phyloP scores from a whole-genome alignment of 1,284 basidiomycete genomes.

The Marasmius tenuissimus region DNA sequence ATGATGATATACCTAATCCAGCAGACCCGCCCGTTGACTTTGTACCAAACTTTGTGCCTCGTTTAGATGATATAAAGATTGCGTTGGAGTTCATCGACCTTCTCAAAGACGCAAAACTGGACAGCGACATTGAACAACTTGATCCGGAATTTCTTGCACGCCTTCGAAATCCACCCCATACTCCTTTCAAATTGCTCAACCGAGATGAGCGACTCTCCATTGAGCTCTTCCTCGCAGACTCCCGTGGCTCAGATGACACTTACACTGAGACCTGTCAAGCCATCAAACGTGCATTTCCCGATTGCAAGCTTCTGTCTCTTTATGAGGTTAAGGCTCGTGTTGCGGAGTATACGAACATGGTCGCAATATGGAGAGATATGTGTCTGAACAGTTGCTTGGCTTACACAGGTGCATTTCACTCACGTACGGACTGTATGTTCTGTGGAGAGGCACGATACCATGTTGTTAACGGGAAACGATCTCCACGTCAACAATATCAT shows the following conservation, averaged over 20 bases:
- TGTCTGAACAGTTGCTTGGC: too few relatives aligned
- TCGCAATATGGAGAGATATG: too few relatives aligned
- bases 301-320: neutral
- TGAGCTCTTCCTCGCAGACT: conserved; percentile 6
- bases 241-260: conserved; percentile 1
- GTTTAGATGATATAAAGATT: conserved; percentile 3
- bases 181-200: neutral
- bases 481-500: too few relatives aligned
- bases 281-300: neutral
- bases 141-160: neutral
- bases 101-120: neutral
- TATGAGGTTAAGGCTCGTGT: neutral
- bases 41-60: conserved; percentile 3
- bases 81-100: conserved; percentile 4
- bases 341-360: neutral
- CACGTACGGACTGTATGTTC: too few relatives aligned
- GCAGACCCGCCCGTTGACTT: neutral
- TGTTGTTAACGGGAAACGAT: too few relatives aligned
- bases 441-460: too few relatives aligned
- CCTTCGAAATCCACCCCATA: neutral
- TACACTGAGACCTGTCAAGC: neutral
- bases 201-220: conserved; percentile 6
- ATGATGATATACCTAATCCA: neutral
- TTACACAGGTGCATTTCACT: too few relatives aligned
- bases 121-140: conserved; percentile 2